Base-by-base conservation (phyloP, 2,329 filamentous ascomycete species). In the Aureobasidium sp. region DNA sequence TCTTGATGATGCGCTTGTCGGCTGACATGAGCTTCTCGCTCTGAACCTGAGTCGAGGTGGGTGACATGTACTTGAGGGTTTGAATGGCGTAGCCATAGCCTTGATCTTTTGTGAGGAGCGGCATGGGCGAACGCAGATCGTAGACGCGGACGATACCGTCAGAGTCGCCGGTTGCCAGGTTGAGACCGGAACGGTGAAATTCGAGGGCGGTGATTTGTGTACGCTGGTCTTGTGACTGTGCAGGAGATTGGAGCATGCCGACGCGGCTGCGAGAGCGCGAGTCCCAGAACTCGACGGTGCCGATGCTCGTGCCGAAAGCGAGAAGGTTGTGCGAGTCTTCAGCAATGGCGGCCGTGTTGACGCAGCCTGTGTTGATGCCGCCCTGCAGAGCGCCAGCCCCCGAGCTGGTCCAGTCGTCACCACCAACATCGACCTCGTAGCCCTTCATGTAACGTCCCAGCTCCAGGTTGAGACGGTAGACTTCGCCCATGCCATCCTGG, bases 251-350 rank as follows among this genome's bases (percentile, higher is more conserved):
- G 2, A 99, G 78, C 21, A 93, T 82, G 16, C 90, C 92, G 11
- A 93, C 88, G 62, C 91, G 83, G 60, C 87, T 88, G 71, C 91
- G 88, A 34, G 89, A 91, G 63, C 94, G 84, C 1, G 92, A 84
- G 72, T 99, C 94, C 90, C 92, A 99, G 70, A 97, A 93, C 72
- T 99, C 94, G 30, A 97, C 90, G 0, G 93, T 96, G n/a, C 94
- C 93, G 62, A 94, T 79, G 3, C 91, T 92, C 1, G 94, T 99
- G 58, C 95, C 94, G 69, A 99, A 99, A 0, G 93, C 92, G 37
- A 92, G 81, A 5, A 99, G 80, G 62, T 94, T 94, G 73, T 99
- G 94, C 52, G 89, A 92, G 44, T 87, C 83, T 71, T 97, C 90
- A 3, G 94, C 94, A 63, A 96, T 85, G 3, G 92, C 88, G 13